Evolutionary conservation across 1,139 yeast genomes (phyloP), one percentile per base, ranked within the genome.

Genomic region (Saccharomyces hybrid): DNA sequence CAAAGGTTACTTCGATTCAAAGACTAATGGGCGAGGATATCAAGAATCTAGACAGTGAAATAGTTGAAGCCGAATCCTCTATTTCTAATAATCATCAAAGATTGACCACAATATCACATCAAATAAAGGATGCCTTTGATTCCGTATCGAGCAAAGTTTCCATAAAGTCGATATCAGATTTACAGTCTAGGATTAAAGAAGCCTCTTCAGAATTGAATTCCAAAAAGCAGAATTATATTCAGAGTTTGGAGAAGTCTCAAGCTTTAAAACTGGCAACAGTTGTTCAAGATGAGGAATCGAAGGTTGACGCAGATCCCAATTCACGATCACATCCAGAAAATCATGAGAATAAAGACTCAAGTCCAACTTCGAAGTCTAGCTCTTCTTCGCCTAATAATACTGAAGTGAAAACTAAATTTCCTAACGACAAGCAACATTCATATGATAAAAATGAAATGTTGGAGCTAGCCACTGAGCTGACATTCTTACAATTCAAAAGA

Each of bases 251-350:
- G 62, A 75, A 84, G 53, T 73, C 83, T 0, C 90, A 84, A 62
- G 83, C 88, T 0, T 73, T 79, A 46, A 81, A 78, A 50, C 70
- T 86, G 46, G 87, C 87, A 0, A 72, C 74, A 46, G 63, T 78
- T 13, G 86, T 83, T 0, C 80, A 82, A 57, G 74, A 74, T 46
- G 59, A 59, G 32, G 62, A 60, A 47, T 38, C 55, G 1, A 46
- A 49, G 8, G 34, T 51, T 14, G 42, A 29, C 16, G 5, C 42
- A 5, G 49, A 52, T 3, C 11, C 46, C 19, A 44, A 28, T 8
- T 38, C 44, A 38, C 13, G 6, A 19, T n/a, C 9, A 14, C n/a
- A 26, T 5, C 49, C 34, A 1, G 47, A 28, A 6, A 32, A 41
- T 5, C 13, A 19, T 9, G 52, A 44, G 5, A 29, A 42, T 6